phyloP scores from a whole-genome alignment of 2,329 filamentous ascomycete species.

The Trichoderma atrobrunneum region DNA sequence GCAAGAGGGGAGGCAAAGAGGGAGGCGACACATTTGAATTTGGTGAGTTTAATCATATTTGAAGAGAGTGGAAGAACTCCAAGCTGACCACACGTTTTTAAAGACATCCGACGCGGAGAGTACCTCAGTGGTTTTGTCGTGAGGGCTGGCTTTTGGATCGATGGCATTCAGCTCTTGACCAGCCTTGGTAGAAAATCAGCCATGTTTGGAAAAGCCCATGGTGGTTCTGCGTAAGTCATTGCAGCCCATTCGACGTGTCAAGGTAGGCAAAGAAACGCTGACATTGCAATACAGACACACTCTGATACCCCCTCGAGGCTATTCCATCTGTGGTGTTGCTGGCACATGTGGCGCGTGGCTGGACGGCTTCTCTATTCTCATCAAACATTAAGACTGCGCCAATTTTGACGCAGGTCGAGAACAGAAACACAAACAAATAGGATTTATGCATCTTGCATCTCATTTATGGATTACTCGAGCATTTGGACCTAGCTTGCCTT shows the following conservation, averaged over 20 bases:
- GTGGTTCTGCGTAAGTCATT: constrained; percentile 73
- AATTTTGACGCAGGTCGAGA: neutral
- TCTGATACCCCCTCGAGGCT: constrained; percentile 84
- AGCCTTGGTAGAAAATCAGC: constrained; percentile 82
- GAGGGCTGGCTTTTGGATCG: constrained; percentile 76
- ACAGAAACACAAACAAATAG: neutral
- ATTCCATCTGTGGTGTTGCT: constrained; percentile 81
- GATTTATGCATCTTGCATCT: neutral
- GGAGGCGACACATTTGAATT: constrained; percentile 74
- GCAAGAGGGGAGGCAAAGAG: constrained; percentile 69
- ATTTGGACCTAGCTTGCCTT: constrained; percentile 16
- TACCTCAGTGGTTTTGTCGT: constrained; percentile 83
- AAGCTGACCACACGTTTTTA: neutral
- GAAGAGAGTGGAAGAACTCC: too few species aligned
- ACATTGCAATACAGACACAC: constrained; percentile 61
- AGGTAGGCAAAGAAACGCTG: constrained; percentile 21
- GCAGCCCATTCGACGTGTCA: neutral
- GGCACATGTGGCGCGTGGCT: constrained; percentile 80
- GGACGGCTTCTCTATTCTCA: constrained; percentile 81
- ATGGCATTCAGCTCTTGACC: constrained; percentile 86
- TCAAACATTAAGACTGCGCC: constrained; percentile 32
- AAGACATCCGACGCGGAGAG: constrained; percentile 78
- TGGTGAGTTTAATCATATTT: constrained; percentile 48
- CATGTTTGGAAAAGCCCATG: constrained; percentile 75
- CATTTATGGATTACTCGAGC: constrained; percentile 16